Evolutionary conservation across 352 stramenopile genomes (phyloP).

Genomic region (Globisporangium nunn): DNA sequence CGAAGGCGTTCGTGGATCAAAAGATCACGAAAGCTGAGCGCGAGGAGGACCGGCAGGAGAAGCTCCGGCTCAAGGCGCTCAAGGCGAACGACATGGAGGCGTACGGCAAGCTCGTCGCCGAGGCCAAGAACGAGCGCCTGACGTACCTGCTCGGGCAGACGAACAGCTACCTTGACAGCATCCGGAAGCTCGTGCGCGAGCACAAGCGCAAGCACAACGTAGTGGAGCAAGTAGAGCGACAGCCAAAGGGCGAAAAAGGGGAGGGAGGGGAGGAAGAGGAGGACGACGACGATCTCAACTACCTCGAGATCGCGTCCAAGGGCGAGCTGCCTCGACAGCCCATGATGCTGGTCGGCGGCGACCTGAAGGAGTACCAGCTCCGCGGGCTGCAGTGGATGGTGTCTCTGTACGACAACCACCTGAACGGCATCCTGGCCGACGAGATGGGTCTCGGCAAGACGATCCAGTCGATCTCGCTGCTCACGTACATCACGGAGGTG

Average conservation of each 20-base stretch:
- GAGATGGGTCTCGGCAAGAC: conserved; percentile 93
- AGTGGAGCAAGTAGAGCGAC: conserved; percentile 9
- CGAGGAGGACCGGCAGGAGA: conserved; percentile 84
- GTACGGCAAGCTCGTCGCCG: conserved; percentile 94
- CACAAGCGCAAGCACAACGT: conserved; percentile 84
- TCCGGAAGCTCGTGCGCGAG: conserved; percentile 89
- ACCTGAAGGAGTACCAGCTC: conserved; percentile 98
- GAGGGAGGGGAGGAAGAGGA: conserved; percentile 26
- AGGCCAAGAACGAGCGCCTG: conserved; percentile 97
- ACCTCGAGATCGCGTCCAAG: conserved; percentile 79
- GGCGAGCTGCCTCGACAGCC: conserved; percentile 89
- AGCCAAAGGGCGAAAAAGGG: conserved; percentile 2
- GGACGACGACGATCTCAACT: conserved; percentile 76
- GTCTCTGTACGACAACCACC: conserved; percentile 95
- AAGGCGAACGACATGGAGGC: conserved; percentile 97
- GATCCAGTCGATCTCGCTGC: conserved; percentile 81
- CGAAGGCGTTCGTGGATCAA: conserved; percentile 76
- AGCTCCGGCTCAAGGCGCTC: conserved; percentile 83
- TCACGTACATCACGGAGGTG: conserved; percentile 79
- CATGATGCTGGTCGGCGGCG: conserved; percentile 93
- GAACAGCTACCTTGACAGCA: conserved; percentile 95
- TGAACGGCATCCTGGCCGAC: conserved; percentile 98
- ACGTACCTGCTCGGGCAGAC: conserved; percentile 96
- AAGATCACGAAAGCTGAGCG: conserved; percentile 71
- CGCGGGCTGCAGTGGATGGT: conserved; percentile 99